Evolutionary conservation across 2,329 filamentous ascomycete species (phyloP).

Genomic region (Pyricularia pennisetigena): DNA sequence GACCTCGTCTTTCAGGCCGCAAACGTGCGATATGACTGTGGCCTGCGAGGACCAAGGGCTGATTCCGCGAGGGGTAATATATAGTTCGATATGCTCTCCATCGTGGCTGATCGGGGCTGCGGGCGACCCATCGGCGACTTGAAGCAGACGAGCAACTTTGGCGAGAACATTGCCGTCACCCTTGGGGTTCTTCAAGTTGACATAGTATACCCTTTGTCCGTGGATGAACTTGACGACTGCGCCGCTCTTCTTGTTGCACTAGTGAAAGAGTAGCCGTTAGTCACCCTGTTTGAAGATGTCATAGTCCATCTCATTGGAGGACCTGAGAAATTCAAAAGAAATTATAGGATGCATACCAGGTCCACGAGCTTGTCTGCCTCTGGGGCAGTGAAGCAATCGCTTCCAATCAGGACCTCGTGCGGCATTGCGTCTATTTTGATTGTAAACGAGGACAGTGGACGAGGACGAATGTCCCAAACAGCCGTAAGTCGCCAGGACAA

Average conservation of each 20-base stretch:
- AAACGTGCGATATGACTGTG: slow-evolving; percentile 87
- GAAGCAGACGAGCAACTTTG: slow-evolving; percentile 34
- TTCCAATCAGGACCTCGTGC: slow-evolving; percentile 20
- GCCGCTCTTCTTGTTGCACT: slow-evolving; percentile 5
- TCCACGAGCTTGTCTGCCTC: slow-evolving; percentile 34
- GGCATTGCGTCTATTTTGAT: slow-evolving; percentile 10
- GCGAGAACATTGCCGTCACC: slow-evolving; percentile 28
- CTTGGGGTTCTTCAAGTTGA: slow-evolving; percentile 41
- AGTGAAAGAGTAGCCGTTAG: background rate
- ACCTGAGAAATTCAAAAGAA: slow-evolving; percentile 19
- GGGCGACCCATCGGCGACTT: slow-evolving; percentile 23
- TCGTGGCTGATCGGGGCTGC: slow-evolving; percentile 24
- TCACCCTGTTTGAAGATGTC: background rate
- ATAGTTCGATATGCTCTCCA: slow-evolving; percentile 36
- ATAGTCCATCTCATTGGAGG: slow-evolving; percentile 14
- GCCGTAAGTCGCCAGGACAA: background rate
- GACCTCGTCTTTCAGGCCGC: slow-evolving; percentile 61
- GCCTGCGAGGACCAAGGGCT: slow-evolving; percentile 98
- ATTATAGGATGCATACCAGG: slow-evolving; percentile 18
- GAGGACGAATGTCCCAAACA: background rate
- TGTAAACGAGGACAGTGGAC: slow-evolving; percentile 5
- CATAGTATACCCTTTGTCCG: slow-evolving; percentile 56
- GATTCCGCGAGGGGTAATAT: slow-evolving; percentile 74
- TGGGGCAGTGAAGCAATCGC: slow-evolving; percentile 38
- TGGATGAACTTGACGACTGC: slow-evolving; percentile 35